These are phyloP conservation scores for Rhizopus microsporus DNA, from an alignment of 371 early-diverging fungal species.

Conservation along the genomic window DNA sequence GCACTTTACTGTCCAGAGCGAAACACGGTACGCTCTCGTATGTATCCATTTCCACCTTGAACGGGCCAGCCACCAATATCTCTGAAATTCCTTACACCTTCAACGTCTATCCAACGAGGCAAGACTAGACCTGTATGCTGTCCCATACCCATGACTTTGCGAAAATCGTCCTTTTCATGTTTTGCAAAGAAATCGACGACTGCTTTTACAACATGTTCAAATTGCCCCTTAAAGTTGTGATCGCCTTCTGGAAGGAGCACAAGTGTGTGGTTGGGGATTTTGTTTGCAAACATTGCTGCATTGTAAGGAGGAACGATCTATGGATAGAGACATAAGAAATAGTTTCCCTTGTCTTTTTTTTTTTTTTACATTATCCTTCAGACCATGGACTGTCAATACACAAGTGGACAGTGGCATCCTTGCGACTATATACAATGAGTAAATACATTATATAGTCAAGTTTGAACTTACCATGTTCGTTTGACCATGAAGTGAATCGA, in stretches of 20 bases:
- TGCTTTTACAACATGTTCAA: slow-evolving; percentile 42
- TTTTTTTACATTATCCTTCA: slow-evolving; percentile 47
- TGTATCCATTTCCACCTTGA: slow-evolving; percentile 46
- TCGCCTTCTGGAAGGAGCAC: slow-evolving; percentile 56
- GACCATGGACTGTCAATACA: slow-evolving; percentile 61
- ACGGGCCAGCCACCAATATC: slow-evolving; percentile 61
- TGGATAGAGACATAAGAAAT: not conserved
- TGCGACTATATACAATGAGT: slow-evolving; percentile 20
- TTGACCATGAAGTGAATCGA: slow-evolving; percentile 37
- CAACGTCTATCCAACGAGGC: slow-evolving; percentile 53
- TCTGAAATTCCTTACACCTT: slow-evolving; percentile 66
- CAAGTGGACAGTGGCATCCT: slow-evolving; percentile 59
- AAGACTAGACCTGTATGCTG: slow-evolving; percentile 26
- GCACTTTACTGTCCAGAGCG: slow-evolving; percentile 26
- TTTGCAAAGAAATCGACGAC: slow-evolving; percentile 43
- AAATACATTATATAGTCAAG: not conserved
- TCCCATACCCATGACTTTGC: slow-evolving; percentile 35
- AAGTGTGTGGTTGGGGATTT: slow-evolving; percentile 53
- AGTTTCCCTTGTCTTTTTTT: not conserved
- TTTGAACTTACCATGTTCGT: slow-evolving; percentile 33
- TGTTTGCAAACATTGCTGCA: slow-evolving; percentile 55
- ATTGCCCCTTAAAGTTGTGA: slow-evolving; percentile 56
- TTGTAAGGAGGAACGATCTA: slow-evolving; percentile 62
- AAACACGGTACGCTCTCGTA: slow-evolving; percentile 47
- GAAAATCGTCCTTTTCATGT: slow-evolving; percentile 41